Conservation (phyloP, 1,284 basidiomycete genomes). For the Ustilago bromivora region DNA sequence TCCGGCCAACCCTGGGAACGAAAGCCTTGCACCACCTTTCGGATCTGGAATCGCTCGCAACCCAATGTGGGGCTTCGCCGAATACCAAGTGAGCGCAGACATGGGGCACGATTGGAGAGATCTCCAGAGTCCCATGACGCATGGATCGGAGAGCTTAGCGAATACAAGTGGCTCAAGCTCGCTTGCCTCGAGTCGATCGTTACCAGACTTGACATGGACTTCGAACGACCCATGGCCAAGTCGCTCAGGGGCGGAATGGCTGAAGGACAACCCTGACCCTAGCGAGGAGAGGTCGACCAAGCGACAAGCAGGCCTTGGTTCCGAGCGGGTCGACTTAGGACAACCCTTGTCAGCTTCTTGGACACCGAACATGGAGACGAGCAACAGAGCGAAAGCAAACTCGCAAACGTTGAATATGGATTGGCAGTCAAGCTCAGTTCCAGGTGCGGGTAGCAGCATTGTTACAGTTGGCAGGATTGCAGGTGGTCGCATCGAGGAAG, state of each 20-base stretch:
- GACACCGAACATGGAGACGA: not conserved
- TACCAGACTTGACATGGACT: conserved; percentile 11
- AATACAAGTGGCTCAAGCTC: conserved; percentile 14
- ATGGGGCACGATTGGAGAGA: not conserved
- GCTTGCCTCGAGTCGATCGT: conserved; percentile 15
- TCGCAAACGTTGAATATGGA: not conserved
- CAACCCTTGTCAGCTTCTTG: not conserved
- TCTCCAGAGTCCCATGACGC: not conserved
- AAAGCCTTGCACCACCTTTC: not conserved
- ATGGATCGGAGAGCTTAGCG: not conserved
- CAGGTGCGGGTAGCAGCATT: not conserved
- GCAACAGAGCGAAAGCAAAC: not conserved
- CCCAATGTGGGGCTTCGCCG: conserved; percentile 21
- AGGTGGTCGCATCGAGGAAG: conserved; percentile 32
- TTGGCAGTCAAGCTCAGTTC: not conserved
- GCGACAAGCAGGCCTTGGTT: not conserved
- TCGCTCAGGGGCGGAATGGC: not conserved
- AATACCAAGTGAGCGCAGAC: not conserved
- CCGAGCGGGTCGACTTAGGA: not conserved
- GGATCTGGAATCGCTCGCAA: not conserved
- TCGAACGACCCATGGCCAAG: conserved; percentile 17
- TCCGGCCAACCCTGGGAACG: not conserved
- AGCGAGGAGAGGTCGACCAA: not conserved
- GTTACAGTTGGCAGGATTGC: not conserved
- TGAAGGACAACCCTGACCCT: not conserved